Percentiles rank a stretch among this genome's conserved stretches.
These are phyloP conservation scores for Creolimax fragrantissima DNA, from an alignment of 78 protist species.

Conservation along the genomic window DNA sequence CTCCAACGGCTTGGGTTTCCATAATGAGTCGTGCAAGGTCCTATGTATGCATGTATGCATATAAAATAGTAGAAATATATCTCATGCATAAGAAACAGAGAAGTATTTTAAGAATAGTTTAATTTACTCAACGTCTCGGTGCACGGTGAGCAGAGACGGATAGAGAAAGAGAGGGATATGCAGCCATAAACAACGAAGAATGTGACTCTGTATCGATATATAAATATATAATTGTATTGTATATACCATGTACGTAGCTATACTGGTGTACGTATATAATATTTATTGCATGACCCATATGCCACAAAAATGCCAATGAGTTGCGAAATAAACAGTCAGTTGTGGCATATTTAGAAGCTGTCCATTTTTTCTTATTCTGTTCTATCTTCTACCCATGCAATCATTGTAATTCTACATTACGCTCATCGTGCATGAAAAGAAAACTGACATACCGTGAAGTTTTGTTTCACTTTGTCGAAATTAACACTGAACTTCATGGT, in stretches of 20 bases:
- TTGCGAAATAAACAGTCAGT: background rate
- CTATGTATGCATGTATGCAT: background rate
- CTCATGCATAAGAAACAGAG: background rate
- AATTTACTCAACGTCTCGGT: no score
- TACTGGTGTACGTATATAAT: background rate
- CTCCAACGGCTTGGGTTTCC: conserved; percentile 3
- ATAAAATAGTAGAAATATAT: background rate
- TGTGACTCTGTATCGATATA: background rate
- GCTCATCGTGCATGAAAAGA: background rate
- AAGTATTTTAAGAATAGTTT: no score
- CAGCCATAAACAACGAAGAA: background rate
- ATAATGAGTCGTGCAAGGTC: background rate
- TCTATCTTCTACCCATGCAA: background rate
- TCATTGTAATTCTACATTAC: background rate
- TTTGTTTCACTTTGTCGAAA: background rate
- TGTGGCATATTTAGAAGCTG: no score
- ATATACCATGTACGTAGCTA: background rate
- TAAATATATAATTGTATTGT: background rate
- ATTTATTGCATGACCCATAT: background rate
- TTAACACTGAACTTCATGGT: background rate
- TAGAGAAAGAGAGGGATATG: background rate
- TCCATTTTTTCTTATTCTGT: no score
- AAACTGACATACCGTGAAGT: background rate
- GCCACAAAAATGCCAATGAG: background rate
- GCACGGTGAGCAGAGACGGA: background rate